Conservation (phyloP, 2,329 filamentous ascomycete species). For the Botrytis tulipae region DNA sequence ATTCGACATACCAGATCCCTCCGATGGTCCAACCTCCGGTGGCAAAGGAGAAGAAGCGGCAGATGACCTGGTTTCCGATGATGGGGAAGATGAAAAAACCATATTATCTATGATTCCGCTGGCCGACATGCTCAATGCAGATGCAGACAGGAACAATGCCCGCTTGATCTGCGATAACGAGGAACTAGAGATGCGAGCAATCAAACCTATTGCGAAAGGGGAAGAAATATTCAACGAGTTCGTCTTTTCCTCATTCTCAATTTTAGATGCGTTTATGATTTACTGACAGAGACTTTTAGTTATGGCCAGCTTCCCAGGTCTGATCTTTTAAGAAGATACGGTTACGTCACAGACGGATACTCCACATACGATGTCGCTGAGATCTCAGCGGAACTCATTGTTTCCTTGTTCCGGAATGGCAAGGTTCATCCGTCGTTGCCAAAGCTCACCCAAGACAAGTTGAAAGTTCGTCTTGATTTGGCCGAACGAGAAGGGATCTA, state of each 20-base stretch:
- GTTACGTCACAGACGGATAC: constrained; percentile 66
- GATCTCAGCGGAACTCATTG: constrained; percentile 52
- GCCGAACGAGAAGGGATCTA: constrained; percentile 56
- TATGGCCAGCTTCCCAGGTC: constrained; percentile 66
- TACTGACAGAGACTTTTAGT: constrained; percentile 20
- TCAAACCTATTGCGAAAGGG: constrained; percentile 54
- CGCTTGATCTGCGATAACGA: constrained; percentile 40
- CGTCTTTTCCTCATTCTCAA: constrained; percentile 3
- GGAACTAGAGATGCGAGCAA: constrained; percentile 60
- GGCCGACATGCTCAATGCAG: constrained; percentile 70
- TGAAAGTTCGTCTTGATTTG: constrained; percentile 40
- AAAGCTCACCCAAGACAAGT: constrained; percentile 33
- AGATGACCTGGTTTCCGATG: constrained; percentile 46
- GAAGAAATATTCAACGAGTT: constrained; percentile 65
- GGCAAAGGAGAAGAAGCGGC: constrained; percentile 49
- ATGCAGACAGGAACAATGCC: constrained; percentile 65
- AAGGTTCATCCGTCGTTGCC: constrained; percentile 22
- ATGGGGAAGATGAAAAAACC: constrained; percentile 46
- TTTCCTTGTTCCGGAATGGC: constrained; percentile 29
- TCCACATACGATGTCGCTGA: constrained; percentile 65
- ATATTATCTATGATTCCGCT: constrained; percentile 66
- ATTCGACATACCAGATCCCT: constrained; percentile 55
- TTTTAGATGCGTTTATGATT: neutral
- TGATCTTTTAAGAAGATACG: constrained; percentile 65
- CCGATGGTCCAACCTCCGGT: constrained; percentile 42